Conservation (phyloP, 352 stramenopile genomes). For the Pythium periplocum region DNA sequence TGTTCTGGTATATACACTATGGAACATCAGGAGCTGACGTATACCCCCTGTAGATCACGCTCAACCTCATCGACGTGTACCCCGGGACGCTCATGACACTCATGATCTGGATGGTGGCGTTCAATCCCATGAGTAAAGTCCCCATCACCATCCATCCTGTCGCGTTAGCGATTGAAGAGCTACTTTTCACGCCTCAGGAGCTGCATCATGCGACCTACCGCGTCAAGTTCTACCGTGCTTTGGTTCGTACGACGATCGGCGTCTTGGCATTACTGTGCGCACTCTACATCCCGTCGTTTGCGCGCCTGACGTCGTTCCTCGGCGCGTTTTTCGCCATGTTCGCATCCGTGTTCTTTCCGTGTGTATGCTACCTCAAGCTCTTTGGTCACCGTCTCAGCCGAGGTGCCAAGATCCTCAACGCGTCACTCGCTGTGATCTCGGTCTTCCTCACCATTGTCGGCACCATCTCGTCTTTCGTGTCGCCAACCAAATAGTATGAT, state of each 20-base stretch:
- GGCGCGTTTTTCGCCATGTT: constrained; percentile 85
- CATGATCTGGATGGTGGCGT: constrained; percentile 76
- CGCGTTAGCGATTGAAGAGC: constrained; percentile 71
- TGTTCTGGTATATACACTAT: not conserved
- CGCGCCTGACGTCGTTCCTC: constrained; percentile 79
- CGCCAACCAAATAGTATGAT: too few species aligned
- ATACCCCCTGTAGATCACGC: constrained; percentile 36
- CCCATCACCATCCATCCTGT: constrained; percentile 80
- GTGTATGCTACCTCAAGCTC: constrained; percentile 74
- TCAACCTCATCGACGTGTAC: constrained; percentile 70
- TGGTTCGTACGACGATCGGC: constrained; percentile 59
- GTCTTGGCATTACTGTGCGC: constrained; percentile 49
- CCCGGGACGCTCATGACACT: constrained; percentile 51
- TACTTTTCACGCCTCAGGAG: constrained; percentile 43
- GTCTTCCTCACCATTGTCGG: too few species aligned
- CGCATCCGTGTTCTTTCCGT: constrained; percentile 76
- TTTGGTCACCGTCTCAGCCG: too few species aligned
- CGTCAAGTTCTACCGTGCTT: constrained; percentile 49
- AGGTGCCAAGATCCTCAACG: too few species aligned
- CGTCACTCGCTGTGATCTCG: too few species aligned
- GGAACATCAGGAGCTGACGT: not conserved
- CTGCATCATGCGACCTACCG: constrained; percentile 23
- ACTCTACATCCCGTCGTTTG: constrained; percentile 79
- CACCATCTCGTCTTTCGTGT: too few species aligned
- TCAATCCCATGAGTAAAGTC: constrained; percentile 88